phyloP scores from a whole-genome alignment of 2,329 filamentous ascomycete genomes.

The Aurifilum marmelostoma region DNA sequence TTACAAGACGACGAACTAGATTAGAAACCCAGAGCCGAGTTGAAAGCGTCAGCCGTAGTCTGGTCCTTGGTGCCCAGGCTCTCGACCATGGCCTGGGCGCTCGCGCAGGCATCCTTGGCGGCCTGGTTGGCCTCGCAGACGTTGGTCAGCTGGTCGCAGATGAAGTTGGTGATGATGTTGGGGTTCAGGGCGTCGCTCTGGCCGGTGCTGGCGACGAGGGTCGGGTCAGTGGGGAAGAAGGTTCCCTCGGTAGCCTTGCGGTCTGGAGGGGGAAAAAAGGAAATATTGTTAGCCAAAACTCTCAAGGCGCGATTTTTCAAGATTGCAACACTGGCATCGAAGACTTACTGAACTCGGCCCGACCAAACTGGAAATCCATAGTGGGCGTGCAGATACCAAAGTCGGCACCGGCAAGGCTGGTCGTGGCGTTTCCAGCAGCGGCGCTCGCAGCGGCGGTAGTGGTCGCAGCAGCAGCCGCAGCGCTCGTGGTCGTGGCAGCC shows the following conservation, averaged over 20 bases:
- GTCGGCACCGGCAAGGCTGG: constrained; percentile 20
- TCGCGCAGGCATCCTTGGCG: constrained; percentile 51
- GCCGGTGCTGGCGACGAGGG: constrained; percentile 23
- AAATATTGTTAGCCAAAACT: not conserved
- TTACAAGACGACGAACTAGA: not conserved
- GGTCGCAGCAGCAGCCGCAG: not conserved
- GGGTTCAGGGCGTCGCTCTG: constrained; percentile 63
- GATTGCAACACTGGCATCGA: not conserved
- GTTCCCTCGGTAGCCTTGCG: constrained; percentile 23
- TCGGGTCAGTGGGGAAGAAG: constrained; percentile 24
- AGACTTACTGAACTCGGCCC: constrained; percentile 17
- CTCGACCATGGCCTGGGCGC: constrained; percentile 53
- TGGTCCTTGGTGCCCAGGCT: constrained; percentile 53
- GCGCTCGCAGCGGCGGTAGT: constrained; percentile 1
- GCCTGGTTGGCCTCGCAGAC: constrained; percentile 60
- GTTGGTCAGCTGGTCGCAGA: constrained; percentile 64
- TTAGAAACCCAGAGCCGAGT: constrained; percentile 45
- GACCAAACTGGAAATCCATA: constrained; percentile 24
- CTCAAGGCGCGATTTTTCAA: not conserved
- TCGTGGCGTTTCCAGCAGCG: not conserved
- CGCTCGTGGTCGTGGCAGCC: not conserved
- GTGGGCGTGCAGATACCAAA: constrained; percentile 25
- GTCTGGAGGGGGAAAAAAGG: not conserved
- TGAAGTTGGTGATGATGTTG: constrained; percentile 65
- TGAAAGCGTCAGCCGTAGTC: constrained; percentile 53